Conservation (phyloP, 2,329 filamentous ascomycete genomes). For the Clarireedia hainanense region DNA sequence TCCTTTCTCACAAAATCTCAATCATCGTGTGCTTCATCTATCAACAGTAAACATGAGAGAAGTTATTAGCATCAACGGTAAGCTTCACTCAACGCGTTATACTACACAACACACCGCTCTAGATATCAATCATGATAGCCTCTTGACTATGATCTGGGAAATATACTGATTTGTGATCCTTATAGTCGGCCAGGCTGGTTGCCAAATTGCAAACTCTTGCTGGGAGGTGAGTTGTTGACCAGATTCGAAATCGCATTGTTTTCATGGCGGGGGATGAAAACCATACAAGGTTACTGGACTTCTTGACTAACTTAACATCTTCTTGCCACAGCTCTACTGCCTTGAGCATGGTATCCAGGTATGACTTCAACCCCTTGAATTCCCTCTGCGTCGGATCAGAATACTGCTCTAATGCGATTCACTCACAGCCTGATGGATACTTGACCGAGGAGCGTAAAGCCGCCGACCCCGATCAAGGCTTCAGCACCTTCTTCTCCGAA, state of each 20-base stretch:
- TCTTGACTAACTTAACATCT: constrained; percentile 22
- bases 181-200: constrained; percentile 98
- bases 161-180: constrained; percentile 21
- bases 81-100: constrained; percentile 32
- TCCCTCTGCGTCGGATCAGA: background rate
- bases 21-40: constrained; percentile 19
- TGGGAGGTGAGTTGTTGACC: constrained; percentile 80
- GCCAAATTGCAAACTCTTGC: constrained; percentile 99
- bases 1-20: constrained; percentile 2
- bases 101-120: constrained; percentile 33
- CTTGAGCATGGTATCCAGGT: constrained; percentile 99
- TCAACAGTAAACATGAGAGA: constrained; percentile 73
- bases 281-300: background rate
- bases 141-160: constrained; percentile 13
- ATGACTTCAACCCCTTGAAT: constrained; percentile 34
- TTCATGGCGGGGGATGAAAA: background rate
- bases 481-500: constrained; percentile 99
- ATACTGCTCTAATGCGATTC: constrained; percentile 29
- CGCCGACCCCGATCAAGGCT: constrained; percentile 87
- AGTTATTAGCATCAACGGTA: constrained; percentile 99
- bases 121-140: constrained; percentile 2
- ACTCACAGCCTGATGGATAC: constrained; percentile 82
- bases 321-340: constrained; percentile 78
- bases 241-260: constrained; percentile 10
- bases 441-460: constrained; percentile 97